Percentiles rank a stretch among this genome's conserved stretches.
These are phyloP conservation scores for Coprinopsis cinerea DNA, from an alignment of 768 basidiomycete genomes.

Conservation along the genomic window DNA sequence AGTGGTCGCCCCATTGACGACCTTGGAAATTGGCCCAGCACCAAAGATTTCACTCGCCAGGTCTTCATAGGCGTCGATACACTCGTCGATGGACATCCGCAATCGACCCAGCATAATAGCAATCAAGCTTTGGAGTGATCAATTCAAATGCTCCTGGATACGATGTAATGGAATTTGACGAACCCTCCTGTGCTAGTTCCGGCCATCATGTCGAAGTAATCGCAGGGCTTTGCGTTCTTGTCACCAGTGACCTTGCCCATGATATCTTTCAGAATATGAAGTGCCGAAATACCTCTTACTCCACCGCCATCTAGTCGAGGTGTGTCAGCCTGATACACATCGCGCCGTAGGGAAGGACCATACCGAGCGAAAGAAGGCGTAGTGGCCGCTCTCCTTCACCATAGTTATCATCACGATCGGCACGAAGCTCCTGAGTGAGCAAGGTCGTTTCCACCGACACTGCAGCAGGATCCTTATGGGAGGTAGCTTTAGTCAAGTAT, in stretches of 20 bases:
- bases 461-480: constrained; percentile 15
- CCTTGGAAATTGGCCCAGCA: constrained; percentile 11
- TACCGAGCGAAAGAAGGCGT: constrained; percentile 25
- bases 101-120: constrained; percentile 34
- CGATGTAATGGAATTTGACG: background rate
- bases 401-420: constrained; percentile 19
- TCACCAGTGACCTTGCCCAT: constrained; percentile 23
- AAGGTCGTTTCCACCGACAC: constrained; percentile 21
- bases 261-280: constrained; percentile 24
- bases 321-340: background rate
- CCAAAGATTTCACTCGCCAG: constrained; percentile 27
- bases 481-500: constrained; percentile 18
- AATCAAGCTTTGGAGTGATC: constrained; percentile 20
- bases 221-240: constrained; percentile 20
- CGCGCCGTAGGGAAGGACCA: background rate
- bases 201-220: constrained; percentile 31
- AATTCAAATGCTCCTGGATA: background rate
- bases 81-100: constrained; percentile 29
- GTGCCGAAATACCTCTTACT: constrained; percentile 27
- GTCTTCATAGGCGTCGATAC: constrained; percentile 21
- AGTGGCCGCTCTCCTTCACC: constrained; percentile 18
- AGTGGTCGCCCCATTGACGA: constrained; percentile 14
- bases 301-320: constrained; percentile 26
- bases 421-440: constrained; percentile 20
- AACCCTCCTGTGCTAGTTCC: constrained; percentile 32